Conservation (phyloP, 2,329 filamentous ascomycete species). For the Aspergillus neoniger region DNA sequence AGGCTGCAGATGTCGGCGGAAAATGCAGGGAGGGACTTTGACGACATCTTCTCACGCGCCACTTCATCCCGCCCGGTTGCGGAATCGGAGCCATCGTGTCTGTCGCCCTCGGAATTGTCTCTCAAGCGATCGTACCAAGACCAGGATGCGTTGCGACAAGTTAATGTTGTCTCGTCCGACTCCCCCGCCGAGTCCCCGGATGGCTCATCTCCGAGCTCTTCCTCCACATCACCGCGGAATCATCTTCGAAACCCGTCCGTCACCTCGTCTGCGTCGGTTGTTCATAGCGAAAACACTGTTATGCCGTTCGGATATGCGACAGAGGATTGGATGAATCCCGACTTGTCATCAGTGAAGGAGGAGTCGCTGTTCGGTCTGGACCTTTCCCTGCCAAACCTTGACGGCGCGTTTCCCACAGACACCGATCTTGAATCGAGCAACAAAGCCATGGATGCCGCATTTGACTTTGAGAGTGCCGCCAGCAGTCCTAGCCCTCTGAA, state of each 20-base stretch:
- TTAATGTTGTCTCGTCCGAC: constrained; percentile 37
- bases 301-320: constrained; percentile 38
- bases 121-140: constrained; percentile 34
- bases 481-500: constrained; percentile 49
- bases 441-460: constrained; percentile 51
- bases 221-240: constrained; percentile 44
- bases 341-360: constrained; percentile 39
- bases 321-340: constrained; percentile 42
- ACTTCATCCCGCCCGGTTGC: constrained; percentile 34
- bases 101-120: constrained; percentile 33
- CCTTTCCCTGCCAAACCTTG: constrained; percentile 36
- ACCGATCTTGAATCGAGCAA: constrained; percentile 49
- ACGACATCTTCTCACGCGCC: constrained; percentile 42
- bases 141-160: constrained; percentile 36
- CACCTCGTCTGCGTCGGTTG: constrained; percentile 43
- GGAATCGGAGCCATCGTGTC: constrained; percentile 31
- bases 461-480: constrained; percentile 52
- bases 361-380: constrained; percentile 45
- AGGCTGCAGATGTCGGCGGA: constrained; percentile 40
- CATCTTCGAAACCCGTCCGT: constrained; percentile 45
- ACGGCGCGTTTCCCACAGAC: constrained; percentile 33
- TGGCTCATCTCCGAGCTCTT: constrained; percentile 46
- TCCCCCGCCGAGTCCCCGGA: constrained; percentile 49
- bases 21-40: constrained; percentile 44
- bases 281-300: constrained; percentile 39